A percentile compares a stretch with the other conserved stretches of the same genome.
phyloP scores from a whole-genome alignment of 345 rosid species.

The Lenwebbia sp. region DNA sequence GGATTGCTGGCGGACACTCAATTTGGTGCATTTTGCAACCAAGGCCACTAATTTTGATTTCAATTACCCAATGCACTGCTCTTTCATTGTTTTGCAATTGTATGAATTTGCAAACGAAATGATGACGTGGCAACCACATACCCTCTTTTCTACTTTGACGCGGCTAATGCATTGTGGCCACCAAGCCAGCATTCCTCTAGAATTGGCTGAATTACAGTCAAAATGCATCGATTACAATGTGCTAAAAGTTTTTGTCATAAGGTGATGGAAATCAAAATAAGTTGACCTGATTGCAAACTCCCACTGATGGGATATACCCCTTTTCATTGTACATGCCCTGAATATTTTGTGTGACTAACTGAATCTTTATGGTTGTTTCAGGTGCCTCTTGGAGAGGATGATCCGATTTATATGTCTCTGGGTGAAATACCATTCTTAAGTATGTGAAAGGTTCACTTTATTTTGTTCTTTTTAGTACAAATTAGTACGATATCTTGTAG shows the following conservation, averaged over 20 bases:
- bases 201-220: neutral
- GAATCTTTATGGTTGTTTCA: constrained; percentile 19
- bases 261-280: neutral
- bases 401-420: constrained; percentile 89
- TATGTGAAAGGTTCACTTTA: neutral
- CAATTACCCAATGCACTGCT: neutral
- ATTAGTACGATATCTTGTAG: neutral
- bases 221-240: neutral
- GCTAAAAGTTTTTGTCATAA: neutral
- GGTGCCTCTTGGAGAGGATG: constrained; percentile 77
- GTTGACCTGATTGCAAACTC: neutral
- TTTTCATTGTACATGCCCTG: neutral
- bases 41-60: neutral
- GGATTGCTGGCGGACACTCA: neutral
- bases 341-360: neutral
- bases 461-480: neutral
- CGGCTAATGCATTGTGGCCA: neutral
- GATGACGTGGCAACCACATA: neutral
- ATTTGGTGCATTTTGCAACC: neutral
- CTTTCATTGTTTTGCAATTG: neutral
- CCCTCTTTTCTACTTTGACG: neutral
- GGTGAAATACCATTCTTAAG: constrained; percentile 78
- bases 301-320: neutral
- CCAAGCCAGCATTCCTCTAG: neutral
- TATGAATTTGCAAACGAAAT: neutral